Percentiles rank a stretch among this genome's conserved stretches.
These are phyloP conservation scores for Calonectria hongkongensis DNA, from an alignment of 2,329 filamentous ascomycete species.

Conservation along the genomic window DNA sequence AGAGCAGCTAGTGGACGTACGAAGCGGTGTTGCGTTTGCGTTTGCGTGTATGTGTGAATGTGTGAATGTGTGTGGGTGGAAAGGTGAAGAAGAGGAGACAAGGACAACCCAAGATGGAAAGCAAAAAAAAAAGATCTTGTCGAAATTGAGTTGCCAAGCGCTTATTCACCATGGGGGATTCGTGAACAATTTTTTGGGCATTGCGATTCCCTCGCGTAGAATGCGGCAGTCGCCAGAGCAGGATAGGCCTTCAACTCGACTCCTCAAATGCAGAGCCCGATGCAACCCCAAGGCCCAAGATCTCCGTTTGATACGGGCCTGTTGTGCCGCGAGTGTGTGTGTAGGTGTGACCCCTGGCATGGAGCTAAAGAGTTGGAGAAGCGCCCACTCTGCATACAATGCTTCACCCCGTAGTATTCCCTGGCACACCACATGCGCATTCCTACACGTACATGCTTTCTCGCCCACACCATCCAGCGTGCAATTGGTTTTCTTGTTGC, in stretches of 20 bases:
- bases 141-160: slow-evolving; percentile 21
- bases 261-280: slow-evolving; percentile 8
- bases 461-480: slow-evolving; percentile 10
- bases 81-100: not conserved
- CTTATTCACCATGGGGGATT: slow-evolving; percentile 3
- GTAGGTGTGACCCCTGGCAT: slow-evolving; percentile 5
- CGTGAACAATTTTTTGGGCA: not conserved
- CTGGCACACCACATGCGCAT: slow-evolving; percentile 27
- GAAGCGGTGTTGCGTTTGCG: not conserved
- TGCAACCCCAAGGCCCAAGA: slow-evolving; percentile 21
- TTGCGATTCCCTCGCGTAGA: not conserved
- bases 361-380: slow-evolving; percentile 36
- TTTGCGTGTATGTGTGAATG: too few species aligned
- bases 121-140: not conserved
- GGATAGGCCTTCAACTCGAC: not conserved
- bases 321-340: slow-evolving; percentile 14
- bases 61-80: not conserved
- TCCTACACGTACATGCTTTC: not conserved
- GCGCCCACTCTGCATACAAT: not conserved
- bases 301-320: slow-evolving; percentile 17
- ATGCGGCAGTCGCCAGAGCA: not conserved
- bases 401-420: slow-evolving; percentile 34
- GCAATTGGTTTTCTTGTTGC: not conserved
- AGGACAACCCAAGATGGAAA: not conserved
- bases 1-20: slow-evolving; percentile 4